Percentiles rank a stretch among this genome's conserved stretches.
These are phyloP conservation scores for Xylariaceae sp. DNA, from an alignment of 2,329 filamentous ascomycete genomes.

Conservation along the genomic window DNA sequence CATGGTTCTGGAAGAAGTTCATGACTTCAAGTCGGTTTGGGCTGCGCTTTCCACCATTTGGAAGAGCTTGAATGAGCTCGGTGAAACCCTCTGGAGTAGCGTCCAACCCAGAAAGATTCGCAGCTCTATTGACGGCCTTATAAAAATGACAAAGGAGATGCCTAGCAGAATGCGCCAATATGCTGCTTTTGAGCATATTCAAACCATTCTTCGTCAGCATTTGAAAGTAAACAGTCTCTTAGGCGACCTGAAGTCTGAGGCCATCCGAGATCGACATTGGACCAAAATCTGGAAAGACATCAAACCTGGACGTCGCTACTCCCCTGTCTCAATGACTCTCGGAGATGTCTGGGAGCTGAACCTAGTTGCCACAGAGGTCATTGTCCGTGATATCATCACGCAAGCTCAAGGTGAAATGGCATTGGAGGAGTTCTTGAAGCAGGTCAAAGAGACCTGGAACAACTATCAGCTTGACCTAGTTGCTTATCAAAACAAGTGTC, in stretches of 20 bases:
- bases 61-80: conserved; percentile 92
- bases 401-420: conserved; percentile 99
- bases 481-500: conserved; percentile 97
- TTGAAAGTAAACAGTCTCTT: conserved; percentile 91
- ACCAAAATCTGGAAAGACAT: conserved; percentile 96
- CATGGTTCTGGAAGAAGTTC: conserved; percentile 91
- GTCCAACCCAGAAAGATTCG: conserved; percentile 94
- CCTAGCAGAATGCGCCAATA: conserved; percentile 99
- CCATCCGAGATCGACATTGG: conserved; percentile 96
- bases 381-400: conserved; percentile 90
- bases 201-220: conserved; percentile 84
- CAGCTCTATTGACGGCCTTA: conserved; percentile 84
- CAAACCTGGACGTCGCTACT: conserved; percentile 91
- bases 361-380: conserved; percentile 80
- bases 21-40: conserved; percentile 99
- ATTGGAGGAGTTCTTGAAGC: conserved; percentile 93
- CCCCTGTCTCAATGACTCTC: conserved; percentile 91
- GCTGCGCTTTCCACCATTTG: conserved; percentile 93
- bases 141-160: conserved; percentile 99
- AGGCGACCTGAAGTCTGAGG: conserved; percentile 92
- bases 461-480: conserved; percentile 94
- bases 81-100: conserved; percentile 92
- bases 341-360: conserved; percentile 99
- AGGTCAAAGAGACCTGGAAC: conserved; percentile 96
- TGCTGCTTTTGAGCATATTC: conserved; percentile 98